phyloP scores from a whole-genome alignment of 2,329 filamentous ascomycete species.

The Paraconiothyrium sp. region DNA sequence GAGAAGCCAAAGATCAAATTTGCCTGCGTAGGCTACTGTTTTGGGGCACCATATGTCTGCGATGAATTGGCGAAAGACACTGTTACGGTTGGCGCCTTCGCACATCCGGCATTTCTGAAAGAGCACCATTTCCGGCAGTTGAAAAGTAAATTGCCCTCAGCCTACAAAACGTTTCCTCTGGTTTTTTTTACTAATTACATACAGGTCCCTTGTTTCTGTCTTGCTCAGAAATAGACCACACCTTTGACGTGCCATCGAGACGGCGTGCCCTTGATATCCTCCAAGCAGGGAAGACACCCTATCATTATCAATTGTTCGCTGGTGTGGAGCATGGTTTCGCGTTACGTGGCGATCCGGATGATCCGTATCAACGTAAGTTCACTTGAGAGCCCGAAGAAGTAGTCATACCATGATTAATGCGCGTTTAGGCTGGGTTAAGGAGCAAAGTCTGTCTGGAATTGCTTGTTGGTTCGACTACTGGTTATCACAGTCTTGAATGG shows the following conservation, averaged over 20 bases:
- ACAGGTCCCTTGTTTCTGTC: conserved; percentile 56
- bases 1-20: conserved; percentile 43
- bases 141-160: conserved; percentile 33
- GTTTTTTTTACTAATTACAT: too few species aligned
- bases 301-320: conserved; percentile 44
- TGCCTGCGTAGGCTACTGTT: conserved; percentile 54
- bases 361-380: conserved; percentile 50
- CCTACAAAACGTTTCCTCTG: neutral
- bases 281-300: conserved; percentile 48
- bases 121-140: conserved; percentile 56
- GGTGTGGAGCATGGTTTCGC: conserved; percentile 50
- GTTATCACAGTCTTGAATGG: conserved; percentile 12
- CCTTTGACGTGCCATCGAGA: conserved; percentile 53
- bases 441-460: conserved; percentile 40
- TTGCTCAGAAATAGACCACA: conserved; percentile 58
- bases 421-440: conserved; percentile 37
- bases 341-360: conserved; percentile 50
- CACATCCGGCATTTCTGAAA: conserved; percentile 61
- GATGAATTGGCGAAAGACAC: conserved; percentile 50
- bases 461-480: conserved; percentile 32
- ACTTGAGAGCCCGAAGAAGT: neutral
- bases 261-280: conserved; percentile 56
- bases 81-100: conserved; percentile 59
- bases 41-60: conserved; percentile 57
- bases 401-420: neutral